Evolutionary conservation across 1,284 basidiomycete genomes (phyloP).

Genomic region (Cryptococcus jaspeensis): DNA sequence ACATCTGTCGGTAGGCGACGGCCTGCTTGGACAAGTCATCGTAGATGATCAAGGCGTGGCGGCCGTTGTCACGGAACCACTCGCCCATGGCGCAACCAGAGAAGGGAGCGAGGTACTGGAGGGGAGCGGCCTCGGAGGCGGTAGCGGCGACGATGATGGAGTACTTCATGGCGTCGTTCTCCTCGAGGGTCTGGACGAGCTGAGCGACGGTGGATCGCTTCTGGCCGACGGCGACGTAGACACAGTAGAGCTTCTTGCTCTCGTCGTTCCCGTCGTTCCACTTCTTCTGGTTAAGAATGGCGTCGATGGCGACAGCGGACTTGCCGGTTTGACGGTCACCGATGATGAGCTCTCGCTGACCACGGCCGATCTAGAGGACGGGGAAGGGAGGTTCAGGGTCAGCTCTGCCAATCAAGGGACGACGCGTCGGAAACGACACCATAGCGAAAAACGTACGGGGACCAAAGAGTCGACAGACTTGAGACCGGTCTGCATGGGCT

Average conservation of each 20-base stretch:
- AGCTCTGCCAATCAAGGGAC: neutral
- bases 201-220: slow-evolving; percentile 99
- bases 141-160: slow-evolving; percentile 98
- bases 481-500: slow-evolving; percentile 99
- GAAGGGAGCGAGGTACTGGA: slow-evolving; percentile 99
- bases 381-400: neutral
- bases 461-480: slow-evolving; percentile 99
- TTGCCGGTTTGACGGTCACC: slow-evolving; percentile 99
- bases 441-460: slow-evolving; percentile 54
- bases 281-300: slow-evolving; percentile 99
- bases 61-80: slow-evolving; percentile 99
- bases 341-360: slow-evolving; percentile 99
- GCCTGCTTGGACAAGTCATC: slow-evolving; percentile 99
- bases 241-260: slow-evolving; percentile 98
- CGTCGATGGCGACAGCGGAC: slow-evolving; percentile 92
- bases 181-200: slow-evolving; percentile 98
- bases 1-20: slow-evolving; percentile 99
- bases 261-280: slow-evolving; percentile 99
- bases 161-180: slow-evolving; percentile 99
- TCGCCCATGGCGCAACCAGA: slow-evolving; percentile 99
- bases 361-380: slow-evolving; percentile 78
- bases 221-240: slow-evolving; percentile 98
- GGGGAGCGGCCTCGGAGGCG: slow-evolving; percentile 96
- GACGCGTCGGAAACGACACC: neutral
- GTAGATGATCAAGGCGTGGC: slow-evolving; percentile 93